Evolutionary conservation across 2,329 filamentous ascomycete species (phyloP).

Genomic region (Aspergillus aculeatinus): DNA sequence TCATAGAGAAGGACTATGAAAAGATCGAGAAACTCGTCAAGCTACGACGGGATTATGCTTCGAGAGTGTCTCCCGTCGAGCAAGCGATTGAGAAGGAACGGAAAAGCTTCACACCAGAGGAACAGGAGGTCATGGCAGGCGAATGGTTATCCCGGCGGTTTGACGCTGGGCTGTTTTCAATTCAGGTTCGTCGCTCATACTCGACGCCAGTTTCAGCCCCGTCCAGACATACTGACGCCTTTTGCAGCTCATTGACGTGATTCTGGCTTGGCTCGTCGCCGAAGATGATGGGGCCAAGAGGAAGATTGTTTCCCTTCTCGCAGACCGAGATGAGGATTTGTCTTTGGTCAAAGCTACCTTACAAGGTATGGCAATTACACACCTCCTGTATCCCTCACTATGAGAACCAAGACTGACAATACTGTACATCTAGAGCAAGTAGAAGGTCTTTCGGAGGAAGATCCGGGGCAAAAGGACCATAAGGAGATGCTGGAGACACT

Average conservation of each 20-base stretch:
- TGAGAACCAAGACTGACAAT: slow-evolving; percentile 2
- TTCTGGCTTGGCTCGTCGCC: slow-evolving; percentile 85
- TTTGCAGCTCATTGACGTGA: slow-evolving; percentile 68
- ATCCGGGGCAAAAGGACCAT: slow-evolving; percentile 53
- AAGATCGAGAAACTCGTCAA: slow-evolving; percentile 73
- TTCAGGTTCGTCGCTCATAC: slow-evolving; percentile 57
- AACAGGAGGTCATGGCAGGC: slow-evolving; percentile 61
- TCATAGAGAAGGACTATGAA: slow-evolving; percentile 89
- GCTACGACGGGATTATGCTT: slow-evolving; percentile 69
- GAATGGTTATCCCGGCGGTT: slow-evolving; percentile 74
- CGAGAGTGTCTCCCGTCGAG: slow-evolving; percentile 63
- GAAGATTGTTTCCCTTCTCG: slow-evolving; percentile 64
- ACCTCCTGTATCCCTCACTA: not conserved
- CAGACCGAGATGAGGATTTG: slow-evolving; percentile 66
- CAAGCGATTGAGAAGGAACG: slow-evolving; percentile 61
- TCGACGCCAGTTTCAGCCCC: not conserved
- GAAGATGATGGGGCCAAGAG: slow-evolving; percentile 76
- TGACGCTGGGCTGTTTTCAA: slow-evolving; percentile 78
- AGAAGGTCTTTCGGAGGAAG: slow-evolving; percentile 56
- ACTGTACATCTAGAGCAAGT: slow-evolving; percentile 54
- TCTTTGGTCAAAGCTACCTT: slow-evolving; percentile 65
- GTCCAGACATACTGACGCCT: not conserved
- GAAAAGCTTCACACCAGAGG: slow-evolving; percentile 54
- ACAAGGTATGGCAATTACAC: slow-evolving; percentile 48
- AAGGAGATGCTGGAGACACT: slow-evolving; percentile 68